Evolutionary conservation across 2,329 filamentous ascomycete species (phyloP).

Genomic region (Sordariomycetes sp.): DNA sequence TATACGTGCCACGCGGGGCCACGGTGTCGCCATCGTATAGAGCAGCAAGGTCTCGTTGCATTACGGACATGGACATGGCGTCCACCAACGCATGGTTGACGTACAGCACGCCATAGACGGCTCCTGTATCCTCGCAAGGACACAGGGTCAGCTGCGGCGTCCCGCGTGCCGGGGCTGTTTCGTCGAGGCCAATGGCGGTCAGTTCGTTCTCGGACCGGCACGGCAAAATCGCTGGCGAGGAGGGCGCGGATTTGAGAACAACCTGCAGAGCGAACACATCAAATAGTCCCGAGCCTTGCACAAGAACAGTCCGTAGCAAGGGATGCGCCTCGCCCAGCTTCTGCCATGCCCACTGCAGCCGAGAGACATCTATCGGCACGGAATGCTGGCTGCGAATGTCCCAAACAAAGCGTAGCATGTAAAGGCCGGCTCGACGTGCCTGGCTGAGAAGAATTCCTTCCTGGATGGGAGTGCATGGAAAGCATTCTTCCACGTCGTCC

Average conservation of each 20-base stretch:
- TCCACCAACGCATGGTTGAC: conserved; percentile 3
- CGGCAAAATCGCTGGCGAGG: neutral
- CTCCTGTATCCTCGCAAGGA: no score
- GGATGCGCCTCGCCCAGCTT: conserved; percentile 30
- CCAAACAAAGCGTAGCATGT: conserved; percentile 19
- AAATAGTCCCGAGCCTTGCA: conserved; percentile 30
- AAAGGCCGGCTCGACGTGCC: conserved; percentile 21
- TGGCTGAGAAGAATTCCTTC: conserved; percentile 26
- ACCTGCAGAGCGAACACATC: conserved; percentile 37
- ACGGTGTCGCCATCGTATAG: neutral
- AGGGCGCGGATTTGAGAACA: conserved; percentile 23
- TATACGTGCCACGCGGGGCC: neutral
- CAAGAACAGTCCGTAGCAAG: conserved; percentile 36
- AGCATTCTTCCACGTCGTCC: conserved; percentile 23
- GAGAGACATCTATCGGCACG: conserved; percentile 16
- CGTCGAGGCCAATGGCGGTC: conserved; percentile 5
- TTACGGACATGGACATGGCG: conserved; percentile 2
- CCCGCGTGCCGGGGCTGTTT: neutral
- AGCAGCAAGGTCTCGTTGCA: conserved; percentile 2
- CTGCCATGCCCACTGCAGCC: conserved; percentile 32
- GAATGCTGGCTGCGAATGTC: conserved; percentile 10
- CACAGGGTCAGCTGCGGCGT: no score
- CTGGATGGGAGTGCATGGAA: conserved; percentile 27
- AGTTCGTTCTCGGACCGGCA: conserved; percentile 6
- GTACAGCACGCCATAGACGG: conserved; percentile 2